These are phyloP conservation scores for Metarhizium brunneum DNA, from an alignment of 2,329 filamentous ascomycete species.

Conservation along the genomic window DNA sequence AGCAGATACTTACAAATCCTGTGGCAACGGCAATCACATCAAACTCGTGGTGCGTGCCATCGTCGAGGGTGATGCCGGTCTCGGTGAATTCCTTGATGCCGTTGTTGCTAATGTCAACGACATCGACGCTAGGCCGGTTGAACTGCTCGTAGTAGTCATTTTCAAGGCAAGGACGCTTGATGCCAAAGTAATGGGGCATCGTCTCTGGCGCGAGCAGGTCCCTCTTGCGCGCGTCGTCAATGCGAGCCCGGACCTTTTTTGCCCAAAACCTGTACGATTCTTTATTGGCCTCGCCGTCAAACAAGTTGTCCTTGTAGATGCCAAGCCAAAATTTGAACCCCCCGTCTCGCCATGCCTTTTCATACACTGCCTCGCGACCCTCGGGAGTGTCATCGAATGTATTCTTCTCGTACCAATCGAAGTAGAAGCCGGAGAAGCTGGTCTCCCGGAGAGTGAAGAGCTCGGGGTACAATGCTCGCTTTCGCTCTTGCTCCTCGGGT, in stretches of 20 bases:
- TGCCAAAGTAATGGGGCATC: slow-evolving; percentile 43
- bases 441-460: slow-evolving; percentile 39
- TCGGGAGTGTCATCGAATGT: slow-evolving; percentile 45
- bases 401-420: slow-evolving; percentile 42
- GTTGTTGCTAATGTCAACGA: slow-evolving; percentile 32
- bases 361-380: slow-evolving; percentile 38
- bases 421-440: slow-evolving; percentile 50
- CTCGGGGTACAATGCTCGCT: slow-evolving; percentile 34
- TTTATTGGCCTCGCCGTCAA: slow-evolving; percentile 36
- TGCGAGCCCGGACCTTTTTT: slow-evolving; percentile 37
- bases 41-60: slow-evolving; percentile 31
- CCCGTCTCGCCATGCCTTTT: slow-evolving; percentile 38
- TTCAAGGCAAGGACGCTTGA: slow-evolving; percentile 38
- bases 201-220: slow-evolving; percentile 37
- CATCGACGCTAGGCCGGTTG: slow-evolving; percentile 31
- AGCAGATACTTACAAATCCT: slow-evolving; percentile 30
- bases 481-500: slow-evolving; percentile 27
- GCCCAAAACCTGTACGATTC: slow-evolving; percentile 47
- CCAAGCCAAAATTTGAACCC: slow-evolving; percentile 48
- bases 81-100: slow-evolving; percentile 30
- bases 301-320: slow-evolving; percentile 43
- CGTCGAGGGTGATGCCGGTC: slow-evolving; percentile 29
- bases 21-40: slow-evolving; percentile 36
- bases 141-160: slow-evolving; percentile 37
- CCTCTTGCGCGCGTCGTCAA: slow-evolving; percentile 37